phyloP scores from a whole-genome alignment of 139 green algal genomes.

The Volvox africanus region DNA sequence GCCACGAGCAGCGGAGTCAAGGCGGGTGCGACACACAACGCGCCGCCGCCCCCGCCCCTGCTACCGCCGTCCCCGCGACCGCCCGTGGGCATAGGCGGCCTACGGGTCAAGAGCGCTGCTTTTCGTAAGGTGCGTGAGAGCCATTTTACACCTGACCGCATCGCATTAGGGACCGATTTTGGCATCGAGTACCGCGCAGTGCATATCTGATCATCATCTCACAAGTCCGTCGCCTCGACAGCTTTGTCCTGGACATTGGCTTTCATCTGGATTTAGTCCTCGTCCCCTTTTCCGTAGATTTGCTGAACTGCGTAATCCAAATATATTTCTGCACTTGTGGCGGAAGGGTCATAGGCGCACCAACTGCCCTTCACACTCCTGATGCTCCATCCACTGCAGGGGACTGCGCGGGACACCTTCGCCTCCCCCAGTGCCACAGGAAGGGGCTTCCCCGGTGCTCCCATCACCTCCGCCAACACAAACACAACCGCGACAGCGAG shows the following conservation, averaged over 20 bases:
- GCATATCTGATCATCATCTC: no score
- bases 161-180: no score
- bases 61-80: conserved; percentile 24
- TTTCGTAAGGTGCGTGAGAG: conserved; percentile 21
- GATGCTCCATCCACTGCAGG: background rate
- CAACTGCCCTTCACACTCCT: no score
- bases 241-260: no score
- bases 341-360: no score
- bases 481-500: background rate
- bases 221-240: no score
- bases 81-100: conserved; percentile 21
- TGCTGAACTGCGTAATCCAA: no score
- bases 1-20: background rate
- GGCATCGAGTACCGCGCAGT: no score
- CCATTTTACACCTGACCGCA: no score
- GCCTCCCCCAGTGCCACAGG: background rate
- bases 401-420: background rate
- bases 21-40: background rate
- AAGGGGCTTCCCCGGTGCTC: background rate
- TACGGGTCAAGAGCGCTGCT: conserved; percentile 32
- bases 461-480: background rate
- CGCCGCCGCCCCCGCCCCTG: conserved; percentile 4
- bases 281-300: no score
- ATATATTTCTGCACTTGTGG: no score
- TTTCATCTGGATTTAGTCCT: no score